These are phyloP conservation scores for Cyclostephanos invisitatus DNA, from an alignment of 108 stramenopile genomes.

Conservation along the genomic window DNA sequence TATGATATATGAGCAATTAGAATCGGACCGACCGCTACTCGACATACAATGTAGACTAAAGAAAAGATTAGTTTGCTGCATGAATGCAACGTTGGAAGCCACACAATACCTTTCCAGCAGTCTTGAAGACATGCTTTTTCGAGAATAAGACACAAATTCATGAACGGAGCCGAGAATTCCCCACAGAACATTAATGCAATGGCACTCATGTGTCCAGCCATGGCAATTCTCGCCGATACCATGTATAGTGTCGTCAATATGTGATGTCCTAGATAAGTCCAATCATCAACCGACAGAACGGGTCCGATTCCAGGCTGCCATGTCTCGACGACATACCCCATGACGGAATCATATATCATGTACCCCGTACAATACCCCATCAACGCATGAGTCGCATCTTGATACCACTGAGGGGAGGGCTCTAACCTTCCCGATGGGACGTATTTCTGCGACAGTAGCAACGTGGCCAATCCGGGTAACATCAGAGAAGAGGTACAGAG, in stretches of 20 bases:
- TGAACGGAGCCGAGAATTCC: slow-evolving; percentile 37
- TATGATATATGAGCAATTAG: slow-evolving; percentile 20
- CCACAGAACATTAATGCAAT: slow-evolving; percentile 43
- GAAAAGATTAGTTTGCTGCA: slow-evolving; percentile 34
- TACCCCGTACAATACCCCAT: slow-evolving; percentile 48
- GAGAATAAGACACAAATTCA: slow-evolving; percentile 36
- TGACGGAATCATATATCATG: slow-evolving; percentile 46
- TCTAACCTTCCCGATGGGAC: slow-evolving; percentile 26
- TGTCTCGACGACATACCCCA: slow-evolving; percentile 35
- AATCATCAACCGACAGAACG: slow-evolving; percentile 34
- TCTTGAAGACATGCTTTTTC: slow-evolving; percentile 26
- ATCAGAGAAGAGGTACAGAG: slow-evolving; percentile 32
- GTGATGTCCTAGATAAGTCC: slow-evolving; percentile 42
- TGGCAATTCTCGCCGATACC: slow-evolving; percentile 19
- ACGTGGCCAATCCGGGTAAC: slow-evolving; percentile 23
- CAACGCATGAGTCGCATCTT: slow-evolving; percentile 31
- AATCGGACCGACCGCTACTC: slow-evolving; percentile 27
- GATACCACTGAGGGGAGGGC: slow-evolving; percentile 39
- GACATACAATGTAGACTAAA: slow-evolving; percentile 17
- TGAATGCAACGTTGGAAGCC: slow-evolving; percentile 18
- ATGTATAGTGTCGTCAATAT: slow-evolving; percentile 38
- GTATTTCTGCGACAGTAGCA: slow-evolving; percentile 29
- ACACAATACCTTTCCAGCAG: slow-evolving; percentile 8
- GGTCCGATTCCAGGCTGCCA: slow-evolving; percentile 43
- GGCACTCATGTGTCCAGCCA: slow-evolving; percentile 46